Conservation (phyloP, 73 alveolate species). For the Paramecium primaurelia region DNA sequence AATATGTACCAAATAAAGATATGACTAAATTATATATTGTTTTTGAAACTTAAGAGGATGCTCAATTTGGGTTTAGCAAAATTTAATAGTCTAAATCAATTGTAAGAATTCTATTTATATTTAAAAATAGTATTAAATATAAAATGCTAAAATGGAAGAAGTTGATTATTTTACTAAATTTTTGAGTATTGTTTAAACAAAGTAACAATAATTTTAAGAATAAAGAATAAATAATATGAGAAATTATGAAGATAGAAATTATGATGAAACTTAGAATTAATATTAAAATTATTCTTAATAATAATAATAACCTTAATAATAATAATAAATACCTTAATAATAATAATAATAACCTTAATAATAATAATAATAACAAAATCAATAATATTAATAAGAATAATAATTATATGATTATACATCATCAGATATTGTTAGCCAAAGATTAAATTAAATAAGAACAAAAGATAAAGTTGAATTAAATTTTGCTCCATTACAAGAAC, state of each 20-base stretch:
- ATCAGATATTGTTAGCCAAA: neutral
- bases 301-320: neutral
- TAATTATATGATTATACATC: neutral
- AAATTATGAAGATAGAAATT: neutral
- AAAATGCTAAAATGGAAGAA: neutral
- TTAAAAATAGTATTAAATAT: neutral
- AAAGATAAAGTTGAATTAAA: neutral
- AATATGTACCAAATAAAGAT: neutral
- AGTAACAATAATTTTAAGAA: neutral
- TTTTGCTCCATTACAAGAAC: neutral
- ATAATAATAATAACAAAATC: neutral
- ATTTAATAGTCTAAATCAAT: neutral
- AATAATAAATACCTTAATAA: neutral
- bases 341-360: neutral
- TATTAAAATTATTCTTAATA: neutral
- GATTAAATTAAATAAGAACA: neutral
- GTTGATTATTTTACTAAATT: neutral
- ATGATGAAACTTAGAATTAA: neutral
- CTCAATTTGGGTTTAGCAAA: neutral
- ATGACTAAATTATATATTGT: neutral
- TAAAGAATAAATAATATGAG: neutral
- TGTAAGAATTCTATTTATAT: neutral
- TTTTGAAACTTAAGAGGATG: neutral
- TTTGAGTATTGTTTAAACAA: neutral
- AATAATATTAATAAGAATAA: neutral